A percentile compares a stretch with the other conserved stretches of the same genome.
Conservation (phyloP, 768 basidiomycete species). For the Phanerochaete sordida region DNA sequence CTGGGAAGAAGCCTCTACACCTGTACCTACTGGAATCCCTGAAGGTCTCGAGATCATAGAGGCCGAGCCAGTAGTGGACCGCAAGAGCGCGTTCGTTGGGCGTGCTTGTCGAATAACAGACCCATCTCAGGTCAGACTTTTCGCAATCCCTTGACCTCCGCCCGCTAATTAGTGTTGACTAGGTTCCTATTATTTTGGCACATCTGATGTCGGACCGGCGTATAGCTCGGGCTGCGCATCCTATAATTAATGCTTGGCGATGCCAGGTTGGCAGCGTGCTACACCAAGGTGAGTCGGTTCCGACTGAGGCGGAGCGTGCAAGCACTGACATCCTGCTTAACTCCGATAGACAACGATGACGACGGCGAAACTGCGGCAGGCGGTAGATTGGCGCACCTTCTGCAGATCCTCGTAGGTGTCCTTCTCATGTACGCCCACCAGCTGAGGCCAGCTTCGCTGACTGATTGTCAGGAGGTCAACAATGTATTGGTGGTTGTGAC, state of each 20-base stretch:
- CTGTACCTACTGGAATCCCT: constrained; percentile 36
- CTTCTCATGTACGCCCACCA: neutral
- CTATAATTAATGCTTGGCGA: constrained; percentile 80
- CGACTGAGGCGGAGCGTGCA: neutral
- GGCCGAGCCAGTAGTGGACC: constrained; percentile 79
- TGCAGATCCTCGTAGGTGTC: constrained; percentile 77
- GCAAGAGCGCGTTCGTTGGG: constrained; percentile 84
- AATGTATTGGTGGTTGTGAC: constrained; percentile 91
- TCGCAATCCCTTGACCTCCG: constrained; percentile 10
- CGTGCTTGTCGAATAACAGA: constrained; percentile 78
- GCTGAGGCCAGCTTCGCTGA: neutral
- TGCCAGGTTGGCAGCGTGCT: constrained; percentile 63
- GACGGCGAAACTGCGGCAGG: constrained; percentile 95
- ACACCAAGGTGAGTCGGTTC: constrained; percentile 59
- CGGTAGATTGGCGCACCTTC: constrained; percentile 81
- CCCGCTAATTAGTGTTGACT: neutral
- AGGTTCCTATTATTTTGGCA: constrained; percentile 69
- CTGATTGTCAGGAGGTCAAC: constrained; percentile 56
- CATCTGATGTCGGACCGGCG: constrained; percentile 68
- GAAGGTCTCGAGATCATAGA: constrained; percentile 63
- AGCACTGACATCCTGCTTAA: neutral
- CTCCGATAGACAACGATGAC: constrained; percentile 79
- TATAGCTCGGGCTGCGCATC: constrained; percentile 74
- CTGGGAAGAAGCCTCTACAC: constrained; percentile 7
- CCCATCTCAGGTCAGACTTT: constrained; percentile 59